These are phyloP conservation scores for Penicillium antarcticum DNA, from an alignment of 495 filamentous ascomycete species.

Conservation along the genomic window DNA sequence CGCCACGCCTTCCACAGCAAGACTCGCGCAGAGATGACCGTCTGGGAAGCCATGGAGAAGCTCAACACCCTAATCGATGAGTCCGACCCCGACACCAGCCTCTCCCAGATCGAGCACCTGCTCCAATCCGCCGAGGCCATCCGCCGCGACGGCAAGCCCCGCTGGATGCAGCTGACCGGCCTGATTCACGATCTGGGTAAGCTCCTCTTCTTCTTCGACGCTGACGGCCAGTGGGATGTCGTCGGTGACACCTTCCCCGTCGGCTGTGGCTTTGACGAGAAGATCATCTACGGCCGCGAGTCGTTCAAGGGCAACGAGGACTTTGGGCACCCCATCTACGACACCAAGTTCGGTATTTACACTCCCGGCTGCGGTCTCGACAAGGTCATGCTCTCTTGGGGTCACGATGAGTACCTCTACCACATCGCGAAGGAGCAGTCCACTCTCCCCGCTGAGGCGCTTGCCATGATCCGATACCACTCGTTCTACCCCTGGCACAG, in stretches of 20 bases:
- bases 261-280: conserved; percentile 74
- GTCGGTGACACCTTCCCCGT: conserved; percentile 91
- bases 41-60: conserved; percentile 90
- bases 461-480: conserved; percentile 90
- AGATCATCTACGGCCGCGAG: conserved; percentile 71
- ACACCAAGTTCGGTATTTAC: conserved; percentile 76
- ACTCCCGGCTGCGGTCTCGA: conserved; percentile 70
- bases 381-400: conserved; percentile 86
- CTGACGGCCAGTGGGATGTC: conserved; percentile 86
- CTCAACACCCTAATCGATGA: conserved; percentile 87
- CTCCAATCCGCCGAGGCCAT: conserved; percentile 86
- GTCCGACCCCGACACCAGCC: conserved; percentile 79
- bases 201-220: conserved; percentile 79
- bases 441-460: conserved; percentile 70
- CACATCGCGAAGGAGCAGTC: conserved; percentile 77
- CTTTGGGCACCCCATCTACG: conserved; percentile 59
- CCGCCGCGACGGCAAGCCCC: conserved; percentile 80
- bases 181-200: conserved; percentile 92
- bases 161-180: conserved; percentile 88
- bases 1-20: conserved; percentile 67
- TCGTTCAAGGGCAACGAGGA: conserved; percentile 74
- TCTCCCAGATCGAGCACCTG: conserved; percentile 84
- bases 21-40: conserved; percentile 67
- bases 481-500: conserved; percentile 89
- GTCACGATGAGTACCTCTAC: conserved; percentile 90